phyloP scores from a whole-genome alignment of 108 stramenopile species.

The Cyclotella choctawhatcheeana region DNA sequence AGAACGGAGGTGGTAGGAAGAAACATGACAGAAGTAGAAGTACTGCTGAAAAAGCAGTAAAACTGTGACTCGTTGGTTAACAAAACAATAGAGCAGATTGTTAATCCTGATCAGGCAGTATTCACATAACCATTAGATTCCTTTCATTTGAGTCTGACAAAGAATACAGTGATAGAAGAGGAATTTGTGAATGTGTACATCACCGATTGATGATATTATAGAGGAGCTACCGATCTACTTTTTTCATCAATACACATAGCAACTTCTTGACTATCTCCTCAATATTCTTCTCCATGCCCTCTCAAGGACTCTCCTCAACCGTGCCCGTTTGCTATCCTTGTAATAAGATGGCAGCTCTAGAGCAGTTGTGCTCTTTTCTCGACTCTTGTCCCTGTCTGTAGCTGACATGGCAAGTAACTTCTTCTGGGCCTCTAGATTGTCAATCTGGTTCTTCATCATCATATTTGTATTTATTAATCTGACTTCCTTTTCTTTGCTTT shows the following conservation, averaged over 20 bases:
- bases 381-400: conserved; percentile 7
- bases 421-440: conserved; percentile 30
- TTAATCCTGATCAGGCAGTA: no score
- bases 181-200: no score
- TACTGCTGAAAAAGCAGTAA: no score
- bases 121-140: no score
- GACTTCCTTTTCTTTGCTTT: conserved; percentile 39
- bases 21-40: not conserved
- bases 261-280: conserved; percentile 10
- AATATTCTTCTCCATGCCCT: conserved; percentile 41
- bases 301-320: conserved; percentile 15
- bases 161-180: no score
- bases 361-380: not conserved
- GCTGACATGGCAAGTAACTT: conserved; percentile 3
- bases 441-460: conserved; percentile 36
- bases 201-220: no score
- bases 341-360: conserved; percentile 40
- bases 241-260: no score
- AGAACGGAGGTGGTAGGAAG: not conserved
- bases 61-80: not conserved
- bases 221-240: no score
- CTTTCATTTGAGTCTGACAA: no score
- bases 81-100: no score
- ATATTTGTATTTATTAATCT: conserved; percentile 45
- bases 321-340: conserved; percentile 37